phyloP scores from a whole-genome alignment of 1,139 yeast species.

The Diutina mesorugosa region DNA sequence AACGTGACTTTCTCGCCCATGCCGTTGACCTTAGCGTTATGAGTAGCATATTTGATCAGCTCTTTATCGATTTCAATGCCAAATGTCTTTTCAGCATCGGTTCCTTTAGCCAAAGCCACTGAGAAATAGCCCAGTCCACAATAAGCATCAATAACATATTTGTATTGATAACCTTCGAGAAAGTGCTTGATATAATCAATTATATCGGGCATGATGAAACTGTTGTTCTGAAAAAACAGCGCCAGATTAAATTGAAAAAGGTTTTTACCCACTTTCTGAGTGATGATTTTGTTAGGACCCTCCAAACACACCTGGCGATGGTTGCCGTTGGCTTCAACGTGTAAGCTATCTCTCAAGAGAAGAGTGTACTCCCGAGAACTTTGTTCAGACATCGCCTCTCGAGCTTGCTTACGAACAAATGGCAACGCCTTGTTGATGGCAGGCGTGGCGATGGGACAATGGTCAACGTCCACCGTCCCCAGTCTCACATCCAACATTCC shows the following conservation, averaged over 20 bases:
- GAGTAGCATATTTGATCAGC: conserved; percentile 23
- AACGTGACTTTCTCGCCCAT: conserved; percentile 17
- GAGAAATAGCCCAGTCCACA: conserved; percentile 39
- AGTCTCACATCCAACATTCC: conserved; percentile 21
- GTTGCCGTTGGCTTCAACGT: conserved; percentile 20
- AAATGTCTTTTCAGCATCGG: conserved; percentile 20
- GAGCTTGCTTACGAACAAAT: conserved; percentile 6
- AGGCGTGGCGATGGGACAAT: conserved; percentile 20
- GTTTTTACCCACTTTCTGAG: conserved; percentile 18
- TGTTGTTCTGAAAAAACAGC: conserved; percentile 25
- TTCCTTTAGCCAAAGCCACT: conserved; percentile 18
- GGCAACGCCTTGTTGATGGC: conserved; percentile 13
- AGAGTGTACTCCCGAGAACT: conserved; percentile 9
- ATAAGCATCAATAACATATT: conserved; percentile 28
- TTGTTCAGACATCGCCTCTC: conserved; percentile 3
- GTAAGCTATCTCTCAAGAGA: conserved; percentile 21
- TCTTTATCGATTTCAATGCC: conserved; percentile 28
- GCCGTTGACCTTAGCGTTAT: conserved; percentile 27
- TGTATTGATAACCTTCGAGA: conserved; percentile 2
- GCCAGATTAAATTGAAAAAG: conserved; percentile 21
- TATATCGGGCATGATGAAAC: conserved; percentile 21
- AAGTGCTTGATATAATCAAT: conserved; percentile 20
- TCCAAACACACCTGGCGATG: conserved; percentile 14
- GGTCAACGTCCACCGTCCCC: conserved; percentile 16
- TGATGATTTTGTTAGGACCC: conserved; percentile 13